Evolutionary conservation across 768 basidiomycete genomes (phyloP).

Genomic region (Omphalotus guepiniiformis): DNA sequence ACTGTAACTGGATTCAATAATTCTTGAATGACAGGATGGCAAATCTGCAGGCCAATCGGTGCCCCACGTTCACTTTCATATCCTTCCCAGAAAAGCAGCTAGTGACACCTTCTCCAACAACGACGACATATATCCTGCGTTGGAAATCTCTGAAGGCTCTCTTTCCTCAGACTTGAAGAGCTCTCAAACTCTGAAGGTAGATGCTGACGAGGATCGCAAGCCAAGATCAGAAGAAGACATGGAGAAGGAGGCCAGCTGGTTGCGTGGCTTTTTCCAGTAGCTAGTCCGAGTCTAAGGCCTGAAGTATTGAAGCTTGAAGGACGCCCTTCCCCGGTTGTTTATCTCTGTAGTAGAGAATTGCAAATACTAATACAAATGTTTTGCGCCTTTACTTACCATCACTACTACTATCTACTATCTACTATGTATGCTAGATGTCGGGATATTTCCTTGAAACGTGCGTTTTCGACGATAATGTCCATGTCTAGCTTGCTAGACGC

Average conservation of each 20-base stretch:
- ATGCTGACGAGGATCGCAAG: constrained; percentile 65
- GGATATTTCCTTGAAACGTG: no score
- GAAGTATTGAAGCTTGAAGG: no score
- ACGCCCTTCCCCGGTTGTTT: no score
- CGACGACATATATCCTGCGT: constrained; percentile 74
- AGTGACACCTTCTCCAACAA: constrained; percentile 67
- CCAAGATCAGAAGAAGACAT: constrained; percentile 70
- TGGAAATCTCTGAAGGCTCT: constrained; percentile 61
- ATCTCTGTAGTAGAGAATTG: no score
- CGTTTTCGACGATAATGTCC: no score
- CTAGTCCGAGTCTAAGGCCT: no score
- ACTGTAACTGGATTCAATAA: not conserved
- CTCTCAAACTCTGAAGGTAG: constrained; percentile 45
- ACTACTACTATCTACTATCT: no score
- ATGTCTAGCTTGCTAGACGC: no score
- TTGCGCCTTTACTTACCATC: no score
- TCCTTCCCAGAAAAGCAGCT: constrained; percentile 74
- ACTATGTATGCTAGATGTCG: no score
- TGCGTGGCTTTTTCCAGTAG: constrained; percentile 48
- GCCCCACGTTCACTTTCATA: constrained; percentile 96
- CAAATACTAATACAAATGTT: no score
- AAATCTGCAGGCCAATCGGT: constrained; percentile 77
- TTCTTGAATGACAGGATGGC: constrained; percentile 58
- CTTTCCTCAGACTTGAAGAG: constrained; percentile 38
- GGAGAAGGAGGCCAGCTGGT: constrained; percentile 73